Base-by-base conservation (phyloP, 345 rosid species). In the Eutrema japonicum region DNA sequence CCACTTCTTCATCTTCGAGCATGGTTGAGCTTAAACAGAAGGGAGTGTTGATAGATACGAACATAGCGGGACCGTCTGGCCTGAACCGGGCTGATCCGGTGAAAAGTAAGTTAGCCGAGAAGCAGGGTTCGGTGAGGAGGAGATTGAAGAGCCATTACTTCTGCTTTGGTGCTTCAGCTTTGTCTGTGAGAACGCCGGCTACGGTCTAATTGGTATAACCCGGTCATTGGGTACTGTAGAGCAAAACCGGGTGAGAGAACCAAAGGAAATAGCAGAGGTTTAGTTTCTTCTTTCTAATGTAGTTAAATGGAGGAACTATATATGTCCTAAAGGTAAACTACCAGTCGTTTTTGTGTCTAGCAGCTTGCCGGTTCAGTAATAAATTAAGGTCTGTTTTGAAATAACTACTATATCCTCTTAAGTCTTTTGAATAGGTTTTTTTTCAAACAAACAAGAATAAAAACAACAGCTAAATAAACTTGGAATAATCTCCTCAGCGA, bases 11-110 rank as follows among this genome's bases (percentile, higher is more conserved):
- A 10, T 79, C 92, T 7, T 80, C 91, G 5, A 71, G 69, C 60
- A 79, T 88, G 41, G 8, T 79, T 64, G 95, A 93, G 58, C 10
- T 72, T 52, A 88, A 88, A 73, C 90, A 86, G 59, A 90, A 90
- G 46, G 88, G 88, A 8, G 59, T 83, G 33, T 78, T 80, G 62
- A 38, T 76, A 0, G 95, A 82, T 30, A 71, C 67, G 22, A 86
- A 81, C 68, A 57, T 64, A 64, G 86, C 82, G 2, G 87, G 82
- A 13, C 80, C 95, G n/a, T 85, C 96, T 47, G 66, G 79, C 16
- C 66, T 83, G 64, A 78, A 64, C 46, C 76, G 60, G 59, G 30
- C 62, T 8, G 75, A 53, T 45, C 77, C 64, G 14, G 80, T 82
- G 45, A 75, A 72, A 46, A 46, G 13, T 14, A 76, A 70, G 41